Conservation (phyloP, 352 stramenopile species). For the Pythium monospermum region DNA sequence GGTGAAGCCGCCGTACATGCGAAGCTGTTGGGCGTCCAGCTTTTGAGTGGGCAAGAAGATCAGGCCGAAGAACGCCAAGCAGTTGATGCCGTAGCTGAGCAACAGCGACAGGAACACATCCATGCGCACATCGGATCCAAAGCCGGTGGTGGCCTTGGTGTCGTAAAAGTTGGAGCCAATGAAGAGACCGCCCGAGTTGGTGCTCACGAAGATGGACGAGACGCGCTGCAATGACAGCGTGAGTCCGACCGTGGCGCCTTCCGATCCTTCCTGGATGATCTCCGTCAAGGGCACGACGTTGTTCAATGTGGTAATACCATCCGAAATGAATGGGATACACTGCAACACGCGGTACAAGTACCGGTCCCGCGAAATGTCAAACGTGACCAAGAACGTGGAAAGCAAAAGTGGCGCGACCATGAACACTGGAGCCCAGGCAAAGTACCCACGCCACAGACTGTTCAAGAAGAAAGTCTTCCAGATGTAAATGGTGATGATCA, state of each 20-base stretch:
- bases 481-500: conserved; percentile 44
- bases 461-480: conserved; percentile 64
- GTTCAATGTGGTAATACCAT: conserved; percentile 49
- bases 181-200: conserved; percentile 41
- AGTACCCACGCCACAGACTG: conserved; percentile 49
- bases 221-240: conserved; percentile 52
- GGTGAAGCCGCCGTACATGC: conserved; percentile 33
- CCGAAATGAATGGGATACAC: conserved; percentile 39
- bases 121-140: conserved; percentile 29
- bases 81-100: conserved; percentile 50
- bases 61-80: conserved; percentile 47
- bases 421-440: conserved; percentile 42
- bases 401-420: conserved; percentile 48
- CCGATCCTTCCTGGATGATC: conserved; percentile 60
- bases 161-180: conserved; percentile 45
- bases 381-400: conserved; percentile 32
- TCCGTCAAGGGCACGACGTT: conserved; percentile 57
- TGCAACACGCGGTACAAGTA: conserved; percentile 58
- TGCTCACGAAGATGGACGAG: conserved; percentile 55
- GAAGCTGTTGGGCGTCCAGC: conserved; percentile 32
- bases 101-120: conserved; percentile 51
- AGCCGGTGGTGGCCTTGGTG: conserved; percentile 22
- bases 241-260: conserved; percentile 54
- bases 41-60: conserved; percentile 32
- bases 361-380: conserved; percentile 40